A percentile compares a stretch with the other conserved stretches of the same genome.
These are phyloP conservation scores for Clavispora santaluciae DNA, from an alignment of 805 yeast genomes.

Conservation along the genomic window DNA sequence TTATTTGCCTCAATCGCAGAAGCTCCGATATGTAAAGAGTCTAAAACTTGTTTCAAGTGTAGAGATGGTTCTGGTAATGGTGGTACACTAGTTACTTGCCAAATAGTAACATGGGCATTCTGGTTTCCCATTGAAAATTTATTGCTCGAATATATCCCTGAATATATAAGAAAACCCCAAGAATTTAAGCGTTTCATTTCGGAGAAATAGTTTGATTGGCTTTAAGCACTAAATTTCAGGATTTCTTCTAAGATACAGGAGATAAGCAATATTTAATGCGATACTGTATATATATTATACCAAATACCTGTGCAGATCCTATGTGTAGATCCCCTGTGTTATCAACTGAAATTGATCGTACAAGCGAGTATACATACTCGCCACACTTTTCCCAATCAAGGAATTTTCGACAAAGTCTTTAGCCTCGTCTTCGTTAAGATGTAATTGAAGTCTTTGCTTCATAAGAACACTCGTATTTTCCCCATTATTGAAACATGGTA, in stretches of 20 bases:
- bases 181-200: no score
- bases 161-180: no score
- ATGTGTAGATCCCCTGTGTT: conserved; percentile 91
- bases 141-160: no score
- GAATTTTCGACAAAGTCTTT: conserved; percentile 74
- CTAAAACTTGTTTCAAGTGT: background rate
- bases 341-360: conserved; percentile 93
- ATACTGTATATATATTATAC: background rate
- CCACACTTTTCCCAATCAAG: conserved; percentile 75
- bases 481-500: conserved; percentile 91
- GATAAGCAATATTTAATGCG: background rate
- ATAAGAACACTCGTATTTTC: conserved; percentile 74
- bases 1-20: background rate
- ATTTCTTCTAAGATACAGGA: background rate
- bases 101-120: background rate
- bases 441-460: conserved; percentile 76
- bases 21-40: background rate
- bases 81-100: background rate
- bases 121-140: no score
- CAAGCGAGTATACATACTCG: conserved; percentile 83
- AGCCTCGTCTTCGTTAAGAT: conserved; percentile 64
- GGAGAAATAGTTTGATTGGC: no score
- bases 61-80: conserved; percentile 1
- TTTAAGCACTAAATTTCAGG: no score
- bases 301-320: conserved; percentile 8